Conservation (phyloP, 2,329 filamentous ascomycete species). For the Ceratocystis huliohia region DNA sequence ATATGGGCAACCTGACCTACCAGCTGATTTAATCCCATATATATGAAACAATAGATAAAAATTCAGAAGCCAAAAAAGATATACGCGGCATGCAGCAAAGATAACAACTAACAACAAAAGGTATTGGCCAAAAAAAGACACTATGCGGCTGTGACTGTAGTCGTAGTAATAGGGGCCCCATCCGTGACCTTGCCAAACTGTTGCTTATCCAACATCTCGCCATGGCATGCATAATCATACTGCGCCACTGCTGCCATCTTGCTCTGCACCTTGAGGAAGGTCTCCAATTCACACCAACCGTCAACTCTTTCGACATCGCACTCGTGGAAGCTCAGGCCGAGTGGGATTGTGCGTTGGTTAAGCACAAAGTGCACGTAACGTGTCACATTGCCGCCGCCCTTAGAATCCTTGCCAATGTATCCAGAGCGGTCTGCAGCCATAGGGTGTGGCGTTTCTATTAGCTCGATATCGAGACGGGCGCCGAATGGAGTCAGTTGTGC, state of each 20-base stretch:
- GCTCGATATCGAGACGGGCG: constrained; percentile 58
- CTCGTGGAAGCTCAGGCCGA: constrained; percentile 51
- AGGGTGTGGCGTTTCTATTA: constrained; percentile 55
- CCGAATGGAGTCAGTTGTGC: constrained; percentile 59
- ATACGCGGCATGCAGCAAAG: not conserved
- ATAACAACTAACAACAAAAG: constrained; percentile 18
- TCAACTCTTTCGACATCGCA: constrained; percentile 52
- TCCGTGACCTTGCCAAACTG: constrained; percentile 32
- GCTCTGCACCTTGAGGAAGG: constrained; percentile 52
- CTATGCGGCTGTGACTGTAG: constrained; percentile 21
- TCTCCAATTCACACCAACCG: constrained; percentile 63
- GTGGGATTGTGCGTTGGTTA: constrained; percentile 60
- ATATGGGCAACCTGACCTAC: not conserved
- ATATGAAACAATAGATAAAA: not conserved
- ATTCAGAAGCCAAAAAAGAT: not conserved
- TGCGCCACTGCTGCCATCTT: constrained; percentile 44
- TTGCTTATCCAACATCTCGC: constrained; percentile 31
- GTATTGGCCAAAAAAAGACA: constrained; percentile 22
- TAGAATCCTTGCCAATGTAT: constrained; percentile 37
- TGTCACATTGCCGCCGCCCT: constrained; percentile 32
- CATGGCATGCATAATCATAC: constrained; percentile 56
- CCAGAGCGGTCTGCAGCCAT: constrained; percentile 42
- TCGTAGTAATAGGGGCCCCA: constrained; percentile 27
- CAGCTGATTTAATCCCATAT: not conserved
- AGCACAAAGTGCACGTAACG: constrained; percentile 62